Evolutionary conservation across 371 early-diverging fungal genomes (phyloP), one percentile per base, ranked within the genome.

Genomic region (Rhizoclosmatium hyalinum): DNA sequence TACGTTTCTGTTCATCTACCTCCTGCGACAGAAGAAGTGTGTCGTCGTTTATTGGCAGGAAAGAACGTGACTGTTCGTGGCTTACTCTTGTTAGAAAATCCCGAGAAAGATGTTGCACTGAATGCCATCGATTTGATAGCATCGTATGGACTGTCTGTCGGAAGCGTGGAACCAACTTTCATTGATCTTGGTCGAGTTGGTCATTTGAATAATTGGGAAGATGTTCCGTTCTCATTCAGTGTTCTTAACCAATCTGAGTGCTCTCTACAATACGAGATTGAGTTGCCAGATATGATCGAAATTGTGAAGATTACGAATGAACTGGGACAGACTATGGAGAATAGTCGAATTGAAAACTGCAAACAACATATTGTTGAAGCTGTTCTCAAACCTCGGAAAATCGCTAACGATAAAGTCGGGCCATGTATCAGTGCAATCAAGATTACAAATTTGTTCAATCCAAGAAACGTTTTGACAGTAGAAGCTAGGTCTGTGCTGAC

Each of bases 101-200:
- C 80, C 1, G 78, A 84, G 2, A 84, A 81, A 65, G 70, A 84
- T 1, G 58, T 87, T 1, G 87, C 88, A 19, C 81, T 93, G 21
- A 86, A 91, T 70, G 84, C 87, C 0, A 64, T 94, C 53, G 88
- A 91, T 24, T 68, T 94, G 5, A 75, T 79, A 4, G 89, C 91
- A 0, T 63, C 75, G 0, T 93, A 90, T 72, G 90, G 91, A 58
- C 80, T 91, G 0, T 92, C 94, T 0, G 78, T 80, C 3, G 92
- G 88, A 1, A 87, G 87, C 17, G 74, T 93, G 2, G 82, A 79
- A 1, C 87, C 89, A 6, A 72, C 84, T 2, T 76, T 82, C 8
- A 82, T 92, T 4, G 90, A 94, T 62, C 69, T 95, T 2, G 94
- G 94, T 2, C 92, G 90, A 71, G 90, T 94, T 57, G 94, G 95